phyloP scores from a whole-genome alignment of 164 flowering plant species.

The Berberis thunbergii region DNA sequence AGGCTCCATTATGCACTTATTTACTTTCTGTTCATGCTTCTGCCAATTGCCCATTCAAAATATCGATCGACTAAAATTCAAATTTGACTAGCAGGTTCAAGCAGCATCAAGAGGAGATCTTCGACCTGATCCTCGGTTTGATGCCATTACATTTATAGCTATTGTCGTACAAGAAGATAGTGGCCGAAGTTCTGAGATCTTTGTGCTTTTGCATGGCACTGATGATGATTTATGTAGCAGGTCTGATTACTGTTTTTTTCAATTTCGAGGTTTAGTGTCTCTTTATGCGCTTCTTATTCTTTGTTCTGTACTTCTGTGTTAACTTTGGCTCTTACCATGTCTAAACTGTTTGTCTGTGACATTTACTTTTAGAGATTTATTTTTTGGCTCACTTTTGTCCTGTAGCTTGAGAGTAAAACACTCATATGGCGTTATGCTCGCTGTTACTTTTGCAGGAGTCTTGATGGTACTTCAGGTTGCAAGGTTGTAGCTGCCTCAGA shows the following conservation, averaged over 20 bases:
- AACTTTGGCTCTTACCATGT: neutral
- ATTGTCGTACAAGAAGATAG: constrained; percentile 65
- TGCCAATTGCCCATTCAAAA: neutral
- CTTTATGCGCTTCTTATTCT: neutral
- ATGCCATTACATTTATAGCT: constrained; percentile 65
- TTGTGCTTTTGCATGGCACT: constrained; percentile 46
- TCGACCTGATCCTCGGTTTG: constrained; percentile 84
- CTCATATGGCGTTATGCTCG: neutral
- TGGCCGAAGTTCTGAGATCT: constrained; percentile 27
- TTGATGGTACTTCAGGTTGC: constrained; percentile 57
- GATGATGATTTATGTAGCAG: constrained; percentile 14
- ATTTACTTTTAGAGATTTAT: no score
- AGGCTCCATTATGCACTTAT: no score
- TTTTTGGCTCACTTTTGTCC: no score
- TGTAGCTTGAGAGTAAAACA: no score
- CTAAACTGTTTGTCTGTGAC: neutral
- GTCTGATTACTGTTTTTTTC: constrained; percentile 7
- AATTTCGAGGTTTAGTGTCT: neutral
- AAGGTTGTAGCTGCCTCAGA: constrained; percentile 38
- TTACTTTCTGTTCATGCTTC: no score
- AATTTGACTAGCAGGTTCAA: constrained; percentile 41
- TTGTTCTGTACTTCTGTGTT: neutral
- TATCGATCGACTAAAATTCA: constrained; percentile 3
- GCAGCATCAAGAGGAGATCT: constrained; percentile 89
- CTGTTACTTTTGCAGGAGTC: constrained; percentile 35